phyloP scores from a whole-genome alignment of 345 rosid species.

The Carallia pectinifolia region DNA sequence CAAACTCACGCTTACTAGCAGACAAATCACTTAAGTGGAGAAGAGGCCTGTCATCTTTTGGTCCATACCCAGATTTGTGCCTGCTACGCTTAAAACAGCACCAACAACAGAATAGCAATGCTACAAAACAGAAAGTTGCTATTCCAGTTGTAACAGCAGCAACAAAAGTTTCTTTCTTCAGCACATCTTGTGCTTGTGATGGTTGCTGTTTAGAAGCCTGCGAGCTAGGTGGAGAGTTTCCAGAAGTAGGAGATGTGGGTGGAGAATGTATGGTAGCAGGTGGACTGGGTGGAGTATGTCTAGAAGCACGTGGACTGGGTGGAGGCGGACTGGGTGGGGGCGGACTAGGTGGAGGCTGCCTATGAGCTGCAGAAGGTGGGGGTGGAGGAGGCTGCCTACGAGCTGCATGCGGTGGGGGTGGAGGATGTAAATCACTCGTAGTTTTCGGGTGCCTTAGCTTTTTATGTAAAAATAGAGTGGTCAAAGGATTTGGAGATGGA shows the following conservation, averaged over 20 bases:
- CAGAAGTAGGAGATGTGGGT: slow-evolving; percentile 13
- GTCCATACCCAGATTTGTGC: slow-evolving; percentile 1
- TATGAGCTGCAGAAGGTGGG: slow-evolving; percentile 3
- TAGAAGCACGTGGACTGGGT: neutral
- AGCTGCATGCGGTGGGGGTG: neutral
- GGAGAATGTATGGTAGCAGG: neutral
- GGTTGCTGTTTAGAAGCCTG: neutral
- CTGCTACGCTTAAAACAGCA: slow-evolving; percentile 1
- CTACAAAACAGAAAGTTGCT: slow-evolving; percentile 25
- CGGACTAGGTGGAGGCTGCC: slow-evolving; percentile 8
- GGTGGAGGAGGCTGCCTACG: slow-evolving; percentile 12
- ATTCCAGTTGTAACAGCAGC: slow-evolving; percentile 18
- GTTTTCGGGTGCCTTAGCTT: slow-evolving; percentile 11
- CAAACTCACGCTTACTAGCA: slow-evolving; percentile 4
- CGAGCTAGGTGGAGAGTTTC: slow-evolving; percentile 26
- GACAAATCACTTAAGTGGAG: slow-evolving; percentile 16
- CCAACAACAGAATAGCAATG: slow-evolving; percentile 25
- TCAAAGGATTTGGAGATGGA: neutral
- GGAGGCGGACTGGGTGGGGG: slow-evolving; percentile 5
- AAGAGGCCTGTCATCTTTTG: slow-evolving; percentile 27
- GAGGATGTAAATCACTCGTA: neutral
- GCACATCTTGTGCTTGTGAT: neutral
- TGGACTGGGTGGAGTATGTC: slow-evolving; percentile 24
- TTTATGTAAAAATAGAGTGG: neutral
- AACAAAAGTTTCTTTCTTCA: slow-evolving; percentile 4